Conservation (phyloP, 495 filamentous ascomycete genomes). For the Barbatosphaeria neglecta region DNA sequence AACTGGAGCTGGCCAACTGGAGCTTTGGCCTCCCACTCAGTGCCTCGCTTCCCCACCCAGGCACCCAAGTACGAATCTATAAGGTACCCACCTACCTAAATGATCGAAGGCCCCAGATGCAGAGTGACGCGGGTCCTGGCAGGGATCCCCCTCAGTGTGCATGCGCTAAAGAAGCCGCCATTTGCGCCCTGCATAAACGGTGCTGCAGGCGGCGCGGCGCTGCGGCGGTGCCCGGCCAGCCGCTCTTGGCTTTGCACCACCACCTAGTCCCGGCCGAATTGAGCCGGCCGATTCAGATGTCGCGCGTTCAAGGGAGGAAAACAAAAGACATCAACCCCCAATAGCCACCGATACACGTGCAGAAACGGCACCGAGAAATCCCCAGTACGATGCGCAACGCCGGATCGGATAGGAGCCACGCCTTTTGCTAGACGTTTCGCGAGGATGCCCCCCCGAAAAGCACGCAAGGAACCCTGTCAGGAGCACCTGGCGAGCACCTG, state of each 20-base stretch:
- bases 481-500: background rate
- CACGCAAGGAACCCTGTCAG: background rate
- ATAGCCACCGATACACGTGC: too few relatives aligned
- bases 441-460: background rate
- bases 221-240: too few relatives aligned
- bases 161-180: background rate
- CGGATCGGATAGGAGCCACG: background rate
- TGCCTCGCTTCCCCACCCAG: too few relatives aligned
- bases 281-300: too few relatives aligned
- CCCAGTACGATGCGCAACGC: background rate
- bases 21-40: background rate
- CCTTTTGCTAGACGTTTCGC: background rate
- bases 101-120: background rate
- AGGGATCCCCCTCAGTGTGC: background rate
- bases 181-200: background rate
- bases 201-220: background rate
- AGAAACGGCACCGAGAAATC: too few relatives aligned
- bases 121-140: background rate
- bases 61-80: too few relatives aligned
- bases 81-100: background rate
- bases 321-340: too few relatives aligned
- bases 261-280: too few relatives aligned
- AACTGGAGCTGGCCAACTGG: background rate
- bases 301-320: too few relatives aligned
- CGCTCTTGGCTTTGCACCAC: background rate